Evolutionary conservation across 768 basidiomycete genomes (phyloP), one percentile per base, ranked within the genome.

Genomic region (Trametes meyenii): DNA sequence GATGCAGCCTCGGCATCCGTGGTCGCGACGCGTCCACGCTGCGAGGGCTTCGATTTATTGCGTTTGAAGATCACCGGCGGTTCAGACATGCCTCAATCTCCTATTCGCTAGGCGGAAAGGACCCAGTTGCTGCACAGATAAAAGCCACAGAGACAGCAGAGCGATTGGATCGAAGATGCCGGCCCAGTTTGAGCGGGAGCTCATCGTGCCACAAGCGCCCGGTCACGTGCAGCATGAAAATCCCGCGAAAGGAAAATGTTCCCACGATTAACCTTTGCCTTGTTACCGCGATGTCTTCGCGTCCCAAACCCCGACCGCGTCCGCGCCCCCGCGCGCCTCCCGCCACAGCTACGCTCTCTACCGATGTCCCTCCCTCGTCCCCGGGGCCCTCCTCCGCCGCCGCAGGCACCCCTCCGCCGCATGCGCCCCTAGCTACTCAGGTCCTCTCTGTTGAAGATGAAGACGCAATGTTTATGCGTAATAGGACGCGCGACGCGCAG

Each of bases 391-490:
- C 61, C 14, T 61, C 59, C 10, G 49, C 65, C 3, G 50, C 53
- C 14, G 51, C 66, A 35, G 56, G 55, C 8, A 61, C 42, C n/a
- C 33, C 24, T 17, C n/a, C 62, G 14, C 42, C 38, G 29, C 45
- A n/a, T n/a, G n/a, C 50, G 13, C 43, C 61, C 10, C 58, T 66
- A 21, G 24, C 44, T 5, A 51, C 66, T 23, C 36, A 39, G 12
- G 57, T 64, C 53, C 53, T 55, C 36, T 61, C 56, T 42, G 64
- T 72, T 19, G 71, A 81, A 12, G 87, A 90, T 59, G 84, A 83
- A 51, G 89, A 92, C 71, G 84, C 82, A 16, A 77, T 84, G 72
- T 92, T 92, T 66, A 82, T 91, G 67, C 82, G 82, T 51, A 93
- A 91, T 70, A 77, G 75, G 45, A 81, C 81, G 60, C 78, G 88